A percentile compares a stretch with the other conserved stretches of the same genome.
Conservation (phyloP, 2,329 filamentous ascomycete genomes). For the Ceratocystis albifundus region DNA sequence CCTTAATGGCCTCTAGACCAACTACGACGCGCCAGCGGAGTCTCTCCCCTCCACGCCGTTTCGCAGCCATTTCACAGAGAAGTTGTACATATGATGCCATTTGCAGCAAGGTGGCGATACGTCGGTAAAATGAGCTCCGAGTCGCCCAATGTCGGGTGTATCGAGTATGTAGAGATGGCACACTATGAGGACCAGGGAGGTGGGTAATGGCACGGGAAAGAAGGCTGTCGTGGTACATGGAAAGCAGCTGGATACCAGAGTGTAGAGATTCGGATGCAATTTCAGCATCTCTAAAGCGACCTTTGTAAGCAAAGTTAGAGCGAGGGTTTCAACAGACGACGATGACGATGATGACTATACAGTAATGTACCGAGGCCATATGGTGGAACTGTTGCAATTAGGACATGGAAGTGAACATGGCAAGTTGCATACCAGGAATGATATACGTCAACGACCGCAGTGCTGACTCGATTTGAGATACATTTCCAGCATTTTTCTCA, state of each 20-base stretch:
- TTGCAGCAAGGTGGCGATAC: conserved; percentile 70
- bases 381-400: conserved; percentile 23
- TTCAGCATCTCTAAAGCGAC: conserved; percentile 82
- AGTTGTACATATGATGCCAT: conserved; percentile 92
- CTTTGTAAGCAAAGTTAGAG: conserved; percentile 31
- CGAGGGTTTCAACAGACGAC: background rate
- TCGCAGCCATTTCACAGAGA: conserved; percentile 94
- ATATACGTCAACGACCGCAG: conserved; percentile 90
- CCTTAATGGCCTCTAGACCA: conserved; percentile 74
- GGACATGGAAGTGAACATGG: background rate
- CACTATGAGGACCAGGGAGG: conserved; percentile 20
- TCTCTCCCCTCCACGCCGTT: conserved; percentile 67
- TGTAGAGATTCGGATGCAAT: conserved; percentile 88
- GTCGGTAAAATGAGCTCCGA: conserved; percentile 59
- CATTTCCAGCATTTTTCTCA: conserved; percentile 83
- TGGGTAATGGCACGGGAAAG: conserved; percentile 56
- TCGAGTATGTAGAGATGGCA: conserved; percentile 48
- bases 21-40: conserved; percentile 79
- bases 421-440: conserved; percentile 55
- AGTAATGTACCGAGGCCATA: background rate
- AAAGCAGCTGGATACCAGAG: conserved; percentile 77
- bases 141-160: conserved; percentile 58
- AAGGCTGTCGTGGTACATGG: conserved; percentile 83
- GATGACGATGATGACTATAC: background rate
- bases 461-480: conserved; percentile 89